Base-by-base conservation (phyloP, 257 asterid species). In the Nyctanthes arbortristis region DNA sequence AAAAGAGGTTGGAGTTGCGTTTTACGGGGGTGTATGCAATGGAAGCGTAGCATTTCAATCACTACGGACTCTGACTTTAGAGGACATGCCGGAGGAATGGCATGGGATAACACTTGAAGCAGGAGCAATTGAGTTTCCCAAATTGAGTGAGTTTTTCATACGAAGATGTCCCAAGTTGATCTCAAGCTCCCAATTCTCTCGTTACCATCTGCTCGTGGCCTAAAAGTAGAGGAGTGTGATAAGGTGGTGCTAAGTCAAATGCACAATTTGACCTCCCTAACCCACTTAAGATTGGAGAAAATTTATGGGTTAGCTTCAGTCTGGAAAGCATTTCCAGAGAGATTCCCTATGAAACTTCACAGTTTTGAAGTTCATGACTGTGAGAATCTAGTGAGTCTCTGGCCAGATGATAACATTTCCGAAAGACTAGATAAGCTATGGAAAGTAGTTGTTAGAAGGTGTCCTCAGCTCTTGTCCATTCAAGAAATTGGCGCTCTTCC, bases 201-300 rank as follows among this genome's bases (percentile, higher is more conserved):
- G 13, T 12, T 35, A 6, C 39, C 39, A 35, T 35, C 39, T 7
- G 10, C 39, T 35, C 10, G 7, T 3, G 13, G 39, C 7, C 12
- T 35, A 35, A 35, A 35, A 35, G 39, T 35, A 35, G 39, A 35
- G 10, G 27, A 35, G 13, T 35, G 39, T 35, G 1, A 5, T 0
- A 12, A 35, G 39, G 39, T 35, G 39, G 39, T 35, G 39, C 39
- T 35, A 35, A 35, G 10, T 7, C 10, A 12, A 9, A 7, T 35
- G 39, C 39, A 35, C 34, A 47, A 63, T 55, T 31, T 74, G 69
- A 63, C 57, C 22, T 67, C 73, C 12, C 58, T 73, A 7, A 45
- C 62, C 22, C 36, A n/a, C 6, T 36, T 73, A 73, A 18, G 36
- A 28, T 36, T 59, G 31, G 14, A 27, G 9, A 16, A 39, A 13